Evolutionary conservation across 352 stramenopile genomes (phyloP).

Genomic region (Saprolegnia parasitica): DNA sequence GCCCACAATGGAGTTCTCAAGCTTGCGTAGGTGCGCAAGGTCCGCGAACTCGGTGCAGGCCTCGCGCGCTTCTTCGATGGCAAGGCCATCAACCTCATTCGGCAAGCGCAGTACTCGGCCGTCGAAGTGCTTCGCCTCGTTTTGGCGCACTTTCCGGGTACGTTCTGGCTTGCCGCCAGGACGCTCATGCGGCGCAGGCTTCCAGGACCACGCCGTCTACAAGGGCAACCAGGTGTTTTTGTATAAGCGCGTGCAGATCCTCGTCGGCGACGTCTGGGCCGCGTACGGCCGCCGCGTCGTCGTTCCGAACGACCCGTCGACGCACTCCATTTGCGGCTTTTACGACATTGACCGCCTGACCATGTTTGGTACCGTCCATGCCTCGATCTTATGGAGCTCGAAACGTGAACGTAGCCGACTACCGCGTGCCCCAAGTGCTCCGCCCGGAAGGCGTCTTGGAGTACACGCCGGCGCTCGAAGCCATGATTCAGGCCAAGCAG

Average conservation of each 20-base stretch:
- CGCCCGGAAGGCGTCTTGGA: constrained; percentile 60
- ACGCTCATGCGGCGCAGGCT: constrained; percentile 34
- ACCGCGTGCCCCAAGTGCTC: constrained; percentile 82
- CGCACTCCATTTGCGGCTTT: constrained; percentile 50
- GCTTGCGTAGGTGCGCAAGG: constrained; percentile 36
- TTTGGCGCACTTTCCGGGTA: constrained; percentile 63
- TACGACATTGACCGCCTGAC: constrained; percentile 77
- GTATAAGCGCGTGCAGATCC: constrained; percentile 88
- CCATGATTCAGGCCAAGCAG: constrained; percentile 48
- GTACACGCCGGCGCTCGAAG: constrained; percentile 46
- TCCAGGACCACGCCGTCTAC: constrained; percentile 82
- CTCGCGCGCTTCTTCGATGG: constrained; percentile 47
- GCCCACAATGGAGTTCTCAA: background rate
- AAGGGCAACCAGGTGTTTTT: constrained; percentile 79
- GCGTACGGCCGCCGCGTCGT: constrained; percentile 57
- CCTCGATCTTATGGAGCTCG: background rate
- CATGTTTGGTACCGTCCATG: constrained; percentile 65
- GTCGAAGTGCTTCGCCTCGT: constrained; percentile 62
- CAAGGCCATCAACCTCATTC: constrained; percentile 48
- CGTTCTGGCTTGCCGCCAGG: background rate
- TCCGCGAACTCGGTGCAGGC: constrained; percentile 53
- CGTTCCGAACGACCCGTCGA: constrained; percentile 6
- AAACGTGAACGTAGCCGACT: constrained; percentile 53
- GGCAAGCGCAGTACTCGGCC: constrained; percentile 45
- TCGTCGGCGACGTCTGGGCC: constrained; percentile 82